Percentiles rank a stretch among this genome's conserved stretches.
These are phyloP conservation scores for Backusella mclennaniae DNA, from an alignment of 192 early-diverging fungal species.

Conservation along the genomic window DNA sequence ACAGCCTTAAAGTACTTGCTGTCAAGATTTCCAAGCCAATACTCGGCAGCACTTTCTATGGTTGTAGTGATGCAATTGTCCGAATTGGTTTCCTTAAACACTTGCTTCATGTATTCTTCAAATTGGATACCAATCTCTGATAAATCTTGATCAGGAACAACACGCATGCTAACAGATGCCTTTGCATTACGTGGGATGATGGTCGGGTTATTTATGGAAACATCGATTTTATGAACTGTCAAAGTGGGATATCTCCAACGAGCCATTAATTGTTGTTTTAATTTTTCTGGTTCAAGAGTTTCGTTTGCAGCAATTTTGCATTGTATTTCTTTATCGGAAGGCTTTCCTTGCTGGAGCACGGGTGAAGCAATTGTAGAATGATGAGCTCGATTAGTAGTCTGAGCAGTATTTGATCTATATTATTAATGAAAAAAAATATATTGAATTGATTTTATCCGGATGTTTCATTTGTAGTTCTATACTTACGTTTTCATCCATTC, in stretches of 20 bases:
- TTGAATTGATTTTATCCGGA: neutral
- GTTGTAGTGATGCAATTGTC: slow-evolving; percentile 47
- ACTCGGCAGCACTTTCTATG: slow-evolving; percentile 64
- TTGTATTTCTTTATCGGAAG: slow-evolving; percentile 12
- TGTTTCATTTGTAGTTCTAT: neutral
- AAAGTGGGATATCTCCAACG: slow-evolving; percentile 74
- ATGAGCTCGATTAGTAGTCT: neutral
- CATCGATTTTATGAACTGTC: slow-evolving; percentile 74
- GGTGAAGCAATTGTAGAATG: slow-evolving; percentile 6
- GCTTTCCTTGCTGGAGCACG: neutral
- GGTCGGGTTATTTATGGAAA: slow-evolving; percentile 69
- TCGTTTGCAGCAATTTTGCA: slow-evolving; percentile 7
- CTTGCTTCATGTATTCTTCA: slow-evolving; percentile 46
- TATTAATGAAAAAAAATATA: neutral
- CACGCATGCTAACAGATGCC: slow-evolving; percentile 70
- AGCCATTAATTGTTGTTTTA: slow-evolving; percentile 63
- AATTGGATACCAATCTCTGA: slow-evolving; percentile 60
- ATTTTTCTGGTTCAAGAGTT: slow-evolving; percentile 31
- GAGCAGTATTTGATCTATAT: neutral
- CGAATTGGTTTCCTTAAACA: slow-evolving; percentile 50
- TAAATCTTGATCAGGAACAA: slow-evolving; percentile 73
- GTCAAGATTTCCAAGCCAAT: slow-evolving; percentile 74
- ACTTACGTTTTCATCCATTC: slow-evolving; percentile 36
- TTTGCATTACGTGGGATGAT: slow-evolving; percentile 68
- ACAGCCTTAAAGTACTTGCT: slow-evolving; percentile 69